Base-by-base conservation (phyloP, 1,284 basidiomycete species). In the Ustilago crameri region DNA sequence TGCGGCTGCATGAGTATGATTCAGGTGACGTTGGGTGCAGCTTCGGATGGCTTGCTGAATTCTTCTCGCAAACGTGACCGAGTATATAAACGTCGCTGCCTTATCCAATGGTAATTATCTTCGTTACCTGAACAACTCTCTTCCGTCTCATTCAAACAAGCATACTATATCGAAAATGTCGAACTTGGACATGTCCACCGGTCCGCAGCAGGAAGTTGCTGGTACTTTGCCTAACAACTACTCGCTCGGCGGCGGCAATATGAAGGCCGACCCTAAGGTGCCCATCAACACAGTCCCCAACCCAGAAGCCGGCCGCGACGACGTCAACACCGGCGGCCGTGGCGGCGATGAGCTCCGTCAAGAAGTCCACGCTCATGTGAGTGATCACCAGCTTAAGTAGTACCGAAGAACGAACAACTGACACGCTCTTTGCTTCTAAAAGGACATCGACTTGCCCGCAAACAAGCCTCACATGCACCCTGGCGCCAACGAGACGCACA, bases 361-460 rank as follows among this genome's bases (percentile, higher is more conserved):
- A 18, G 47, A 56, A 15, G 42, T 49, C 7, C 57, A 65, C 43
- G 41, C 58, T 17, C 68, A 65, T 35, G 68, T 65, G 52, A 44
- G 64, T 60, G n/a, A n/a, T 18, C 1, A 38, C 22, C 30, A n/a
- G 17, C 42, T 10, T 49, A 23, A 2, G 17, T 18, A 12, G 20
- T 23, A 10, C 34, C 18, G 20, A 9, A 38, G 2, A 18, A n/a
- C n/a, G n/a, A n/a, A n/a, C n/a, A n/a, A 10, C 15, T 15, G 35
- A 20, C 15, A n/a, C 8, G 24, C 9, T 5, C 9, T 9, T 9
- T 30, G 22, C 9, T 22, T 38, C 30, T 5, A 5, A 51, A 23
- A 71, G 68, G 68, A 71, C n/a, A 65, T 71, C n/a, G 61, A 61
- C 9, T 10, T 71, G 18, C 62, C 61, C 17, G 46, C 52, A 0